Conservation (phyloP, 78 protist species). For the Chrysochromulina tobinii region DNA sequence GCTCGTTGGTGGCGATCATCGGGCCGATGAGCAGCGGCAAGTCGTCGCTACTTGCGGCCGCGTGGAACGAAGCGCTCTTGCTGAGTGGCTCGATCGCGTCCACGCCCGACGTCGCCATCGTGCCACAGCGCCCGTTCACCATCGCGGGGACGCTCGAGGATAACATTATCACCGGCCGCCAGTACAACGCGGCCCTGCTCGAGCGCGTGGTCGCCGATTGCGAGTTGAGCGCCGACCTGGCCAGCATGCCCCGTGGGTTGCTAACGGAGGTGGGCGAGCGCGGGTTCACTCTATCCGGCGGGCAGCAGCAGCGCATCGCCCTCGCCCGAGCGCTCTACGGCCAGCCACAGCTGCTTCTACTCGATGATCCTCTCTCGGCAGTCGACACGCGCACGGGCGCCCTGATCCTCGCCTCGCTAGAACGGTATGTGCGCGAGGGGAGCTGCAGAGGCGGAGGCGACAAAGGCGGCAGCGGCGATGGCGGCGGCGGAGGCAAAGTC, state of each 20-base stretch:
- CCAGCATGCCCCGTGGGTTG: conserved; percentile 57
- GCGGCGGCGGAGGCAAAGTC: too few species aligned
- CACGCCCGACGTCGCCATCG: conserved; percentile 67
- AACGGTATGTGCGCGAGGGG: neutral
- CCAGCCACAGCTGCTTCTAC: conserved; percentile 47
- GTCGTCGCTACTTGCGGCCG: conserved; percentile 64
- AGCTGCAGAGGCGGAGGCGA: too few species aligned
- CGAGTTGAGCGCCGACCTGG: conserved; percentile 54
- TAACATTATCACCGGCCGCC: conserved; percentile 8
- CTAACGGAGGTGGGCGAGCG: conserved; percentile 69
- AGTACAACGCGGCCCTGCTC: conserved; percentile 5
- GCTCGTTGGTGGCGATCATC: conserved; percentile 57
- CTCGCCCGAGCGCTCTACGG: conserved; percentile 94
- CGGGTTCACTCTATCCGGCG: conserved; percentile 78
- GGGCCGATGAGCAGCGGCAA: conserved; percentile 81
- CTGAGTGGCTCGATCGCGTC: neutral
- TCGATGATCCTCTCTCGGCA: conserved; percentile 86
- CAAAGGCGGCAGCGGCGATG: too few species aligned
- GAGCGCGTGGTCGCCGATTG: conserved; percentile 16
- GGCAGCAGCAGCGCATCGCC: conserved; percentile 66
- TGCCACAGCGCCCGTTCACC: conserved; percentile 82
- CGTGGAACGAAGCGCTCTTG: conserved; percentile 62
- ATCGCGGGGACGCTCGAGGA: neutral
- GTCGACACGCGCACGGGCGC: conserved; percentile 82
- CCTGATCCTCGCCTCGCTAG: neutral